These are phyloP conservation scores for Aechmea fasciata DNA, from an alignment of 176 grass and related monocot species.

Conservation along the genomic window DNA sequence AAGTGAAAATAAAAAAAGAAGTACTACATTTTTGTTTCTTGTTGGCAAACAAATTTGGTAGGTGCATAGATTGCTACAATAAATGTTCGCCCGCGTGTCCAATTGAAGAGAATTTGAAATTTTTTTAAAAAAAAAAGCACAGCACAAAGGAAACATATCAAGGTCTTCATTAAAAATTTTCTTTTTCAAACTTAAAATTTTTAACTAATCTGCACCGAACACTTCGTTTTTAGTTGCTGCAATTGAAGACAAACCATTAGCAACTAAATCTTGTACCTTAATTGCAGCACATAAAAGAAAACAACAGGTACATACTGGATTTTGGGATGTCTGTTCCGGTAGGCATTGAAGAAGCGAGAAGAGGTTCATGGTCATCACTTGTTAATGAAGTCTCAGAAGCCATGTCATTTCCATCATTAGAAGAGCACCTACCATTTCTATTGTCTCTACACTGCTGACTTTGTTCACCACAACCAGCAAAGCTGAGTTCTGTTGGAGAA, in stretches of 20 bases:
- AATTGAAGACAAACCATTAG: constrained; percentile 6
- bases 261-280: not conserved
- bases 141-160: not conserved
- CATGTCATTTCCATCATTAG: constrained; percentile 35
- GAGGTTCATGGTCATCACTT: constrained; percentile 79
- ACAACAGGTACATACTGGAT: constrained; percentile 37
- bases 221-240: constrained; percentile 24
- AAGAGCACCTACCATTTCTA: constrained; percentile 18
- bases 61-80: too few species aligned
- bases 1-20: too few species aligned
- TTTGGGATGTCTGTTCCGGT: constrained; percentile 28
- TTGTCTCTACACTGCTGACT: constrained; percentile 19
- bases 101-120: not conserved
- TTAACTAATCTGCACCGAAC: constrained; percentile 13
- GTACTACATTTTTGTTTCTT: too few species aligned
- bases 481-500: constrained; percentile 43
- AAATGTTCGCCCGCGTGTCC: too few species aligned
- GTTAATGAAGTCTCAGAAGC: constrained; percentile 34
- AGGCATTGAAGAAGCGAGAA: constrained; percentile 39
- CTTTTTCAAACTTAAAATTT: not conserved
- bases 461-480: constrained; percentile 21
- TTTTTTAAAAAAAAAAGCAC: not conserved
- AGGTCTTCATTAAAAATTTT: too few species aligned
- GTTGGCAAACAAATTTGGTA: too few species aligned
- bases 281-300: constrained; percentile 26